phyloP scores from a whole-genome alignment of 768 basidiomycete species.

The Galerina sulciceps region DNA sequence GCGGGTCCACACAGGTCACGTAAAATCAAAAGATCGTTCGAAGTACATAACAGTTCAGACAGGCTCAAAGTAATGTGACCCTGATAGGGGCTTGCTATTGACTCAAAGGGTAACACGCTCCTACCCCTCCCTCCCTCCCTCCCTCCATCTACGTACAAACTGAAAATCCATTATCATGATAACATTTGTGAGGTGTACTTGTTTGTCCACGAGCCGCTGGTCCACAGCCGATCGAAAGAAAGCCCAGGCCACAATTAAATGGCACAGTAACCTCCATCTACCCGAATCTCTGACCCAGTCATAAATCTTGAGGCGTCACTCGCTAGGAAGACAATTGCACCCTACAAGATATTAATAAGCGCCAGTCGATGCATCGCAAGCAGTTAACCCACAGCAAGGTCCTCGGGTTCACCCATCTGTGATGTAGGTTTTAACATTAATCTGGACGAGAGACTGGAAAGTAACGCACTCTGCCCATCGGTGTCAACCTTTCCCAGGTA shows the following conservation, averaged over 20 bases:
- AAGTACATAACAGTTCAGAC: too few species aligned
- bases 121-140: too few species aligned
- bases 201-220: neutral
- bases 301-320: constrained; percentile 91
- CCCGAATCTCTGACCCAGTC: constrained; percentile 83
- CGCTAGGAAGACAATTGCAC: constrained; percentile 87
- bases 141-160: too few species aligned
- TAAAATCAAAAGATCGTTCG: neutral
- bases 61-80: too few species aligned
- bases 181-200: neutral
- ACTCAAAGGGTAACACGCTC: too few species aligned
- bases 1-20: neutral
- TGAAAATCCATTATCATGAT: neutral
- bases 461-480: constrained; percentile 76
- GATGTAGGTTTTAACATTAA: neutral
- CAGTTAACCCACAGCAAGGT: constrained; percentile 64
- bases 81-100: too few species aligned
- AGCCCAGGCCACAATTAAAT: constrained; percentile 38
- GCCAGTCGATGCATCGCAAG: neutral
- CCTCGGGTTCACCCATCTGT: constrained; percentile 91
- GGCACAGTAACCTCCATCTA: constrained; percentile 89
- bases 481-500: constrained; percentile 85
- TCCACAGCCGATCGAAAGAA: neutral
- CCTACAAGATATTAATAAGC: constrained; percentile 43
- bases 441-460: neutral